phyloP scores from a whole-genome alignment of 169 alveolate species.

The Plasmodium inui region DNA sequence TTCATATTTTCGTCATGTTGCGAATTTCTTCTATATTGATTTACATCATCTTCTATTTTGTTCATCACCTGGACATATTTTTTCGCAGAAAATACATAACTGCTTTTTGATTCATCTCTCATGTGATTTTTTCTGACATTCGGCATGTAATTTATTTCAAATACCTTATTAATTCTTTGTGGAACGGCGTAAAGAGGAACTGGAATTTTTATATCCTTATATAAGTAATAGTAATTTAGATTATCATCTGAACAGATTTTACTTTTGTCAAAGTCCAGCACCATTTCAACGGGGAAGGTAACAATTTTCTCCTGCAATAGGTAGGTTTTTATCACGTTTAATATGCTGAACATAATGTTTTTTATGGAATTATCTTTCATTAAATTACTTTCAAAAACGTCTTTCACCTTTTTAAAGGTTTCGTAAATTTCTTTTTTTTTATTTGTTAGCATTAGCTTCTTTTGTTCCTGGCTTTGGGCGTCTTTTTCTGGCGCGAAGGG shows the following conservation, averaged over 20 bases:
- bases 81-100: constrained; percentile 38
- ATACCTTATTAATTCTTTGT: constrained; percentile 30
- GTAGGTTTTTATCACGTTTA: constrained; percentile 64
- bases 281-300: constrained; percentile 67
- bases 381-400: constrained; percentile 52
- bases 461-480: constrained; percentile 8
- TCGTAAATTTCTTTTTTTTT: constrained; percentile 70
- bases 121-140: constrained; percentile 1
- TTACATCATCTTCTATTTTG: constrained; percentile 51
- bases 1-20: constrained; percentile 51
- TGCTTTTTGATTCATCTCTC: neutral
- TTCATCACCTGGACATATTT: constrained; percentile 44
- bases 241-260: constrained; percentile 57
- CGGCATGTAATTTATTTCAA: constrained; percentile 24
- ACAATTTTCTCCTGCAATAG: constrained; percentile 41
- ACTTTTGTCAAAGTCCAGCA: constrained; percentile 45
- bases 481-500: neutral
- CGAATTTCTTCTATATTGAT: constrained; percentile 8
- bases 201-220: constrained; percentile 65
- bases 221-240: constrained; percentile 45
- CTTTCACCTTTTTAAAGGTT: constrained; percentile 65
- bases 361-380: constrained; percentile 57
- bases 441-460: constrained; percentile 23
- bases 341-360: constrained; percentile 67
- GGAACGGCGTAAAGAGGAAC: constrained; percentile 64